Evolutionary conservation across 2,329 filamentous ascomycete species (phyloP).

Genomic region (Colletotrichum sp.): DNA sequence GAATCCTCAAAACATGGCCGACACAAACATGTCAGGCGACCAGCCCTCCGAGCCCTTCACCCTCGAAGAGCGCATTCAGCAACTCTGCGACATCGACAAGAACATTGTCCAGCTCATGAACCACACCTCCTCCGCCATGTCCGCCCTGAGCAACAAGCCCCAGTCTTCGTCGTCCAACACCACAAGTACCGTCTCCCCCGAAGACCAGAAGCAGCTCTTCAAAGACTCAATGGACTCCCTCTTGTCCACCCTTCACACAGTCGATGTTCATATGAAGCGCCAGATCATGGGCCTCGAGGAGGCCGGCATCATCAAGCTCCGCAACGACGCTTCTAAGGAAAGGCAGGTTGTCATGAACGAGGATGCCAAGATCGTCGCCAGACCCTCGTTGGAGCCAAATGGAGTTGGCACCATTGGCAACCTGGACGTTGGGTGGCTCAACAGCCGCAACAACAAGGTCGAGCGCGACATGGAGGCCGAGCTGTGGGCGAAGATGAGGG

Average conservation of each 20-base stretch:
- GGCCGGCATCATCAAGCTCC: conserved; percentile 71
- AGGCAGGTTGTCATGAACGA: conserved; percentile 27
- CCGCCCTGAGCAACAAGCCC: conserved; percentile 49
- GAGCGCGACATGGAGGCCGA: conserved; percentile 85
- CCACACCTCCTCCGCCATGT: conserved; percentile 52
- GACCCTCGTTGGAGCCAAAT: conserved; percentile 55
- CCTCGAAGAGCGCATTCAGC: conserved; percentile 78
- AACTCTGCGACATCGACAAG: conserved; percentile 80
- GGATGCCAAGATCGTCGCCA: conserved; percentile 25
- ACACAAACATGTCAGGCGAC: conserved; percentile 20
- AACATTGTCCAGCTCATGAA: conserved; percentile 46
- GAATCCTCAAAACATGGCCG: conserved; percentile 4
- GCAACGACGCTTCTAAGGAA: conserved; percentile 27
- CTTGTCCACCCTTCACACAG: conserved; percentile 73
- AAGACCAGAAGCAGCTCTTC: conserved; percentile 56
- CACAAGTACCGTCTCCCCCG: not conserved
- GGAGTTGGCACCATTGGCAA: conserved; percentile 60
- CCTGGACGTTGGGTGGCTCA: conserved; percentile 88
- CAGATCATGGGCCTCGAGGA: conserved; percentile 84
- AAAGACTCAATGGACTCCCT: conserved; percentile 69
- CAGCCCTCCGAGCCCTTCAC: conserved; percentile 60
- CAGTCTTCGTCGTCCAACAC: conserved; percentile 33
- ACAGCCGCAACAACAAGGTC: conserved; percentile 82
- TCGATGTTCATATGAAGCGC: conserved; percentile 76
- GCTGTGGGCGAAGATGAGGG: conserved; percentile 62